phyloP scores from a whole-genome alignment of 2,329 filamentous ascomycete genomes.

The Penicillium verrucosum region DNA sequence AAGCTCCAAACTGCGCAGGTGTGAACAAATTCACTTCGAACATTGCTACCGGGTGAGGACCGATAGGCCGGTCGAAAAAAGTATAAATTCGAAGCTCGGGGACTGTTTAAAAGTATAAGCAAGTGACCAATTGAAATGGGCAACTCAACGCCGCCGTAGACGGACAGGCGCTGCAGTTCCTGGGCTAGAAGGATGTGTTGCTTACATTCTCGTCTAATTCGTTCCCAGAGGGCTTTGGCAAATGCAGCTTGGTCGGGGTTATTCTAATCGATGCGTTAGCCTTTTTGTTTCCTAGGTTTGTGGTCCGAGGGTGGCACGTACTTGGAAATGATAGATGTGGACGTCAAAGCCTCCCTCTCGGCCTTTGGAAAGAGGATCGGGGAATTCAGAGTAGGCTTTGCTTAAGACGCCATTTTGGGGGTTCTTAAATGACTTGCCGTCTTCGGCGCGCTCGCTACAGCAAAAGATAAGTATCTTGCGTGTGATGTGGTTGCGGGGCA shows the following conservation, averaged over 20 bases:
- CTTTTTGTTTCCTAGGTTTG: neutral
- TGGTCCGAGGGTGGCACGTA: conserved; percentile 9
- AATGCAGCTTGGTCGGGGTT: conserved; percentile 63
- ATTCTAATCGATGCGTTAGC: conserved; percentile 35
- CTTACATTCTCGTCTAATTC: conserved; percentile 76
- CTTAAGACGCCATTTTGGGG: conserved; percentile 60
- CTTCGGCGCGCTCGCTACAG: conserved; percentile 57
- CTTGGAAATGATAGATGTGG: conserved; percentile 77
- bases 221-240: conserved; percentile 70
- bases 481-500: neutral
- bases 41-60: conserved; percentile 81
- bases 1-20: conserved; percentile 83
- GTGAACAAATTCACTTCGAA: conserved; percentile 90
- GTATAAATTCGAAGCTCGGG: conserved; percentile 80
- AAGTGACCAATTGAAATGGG: neutral
- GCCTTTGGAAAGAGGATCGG: conserved; percentile 64
- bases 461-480: neutral
- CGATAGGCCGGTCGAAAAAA: conserved; percentile 73
- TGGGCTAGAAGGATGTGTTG: neutral
- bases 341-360: conserved; percentile 74
- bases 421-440: conserved; percentile 77
- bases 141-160: neutral
- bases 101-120: conserved; percentile 50
- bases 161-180: neutral
- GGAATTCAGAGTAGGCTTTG: conserved; percentile 67